phyloP scores from a whole-genome alignment of 805 yeast genomes.

The Ogataea siamensis region DNA sequence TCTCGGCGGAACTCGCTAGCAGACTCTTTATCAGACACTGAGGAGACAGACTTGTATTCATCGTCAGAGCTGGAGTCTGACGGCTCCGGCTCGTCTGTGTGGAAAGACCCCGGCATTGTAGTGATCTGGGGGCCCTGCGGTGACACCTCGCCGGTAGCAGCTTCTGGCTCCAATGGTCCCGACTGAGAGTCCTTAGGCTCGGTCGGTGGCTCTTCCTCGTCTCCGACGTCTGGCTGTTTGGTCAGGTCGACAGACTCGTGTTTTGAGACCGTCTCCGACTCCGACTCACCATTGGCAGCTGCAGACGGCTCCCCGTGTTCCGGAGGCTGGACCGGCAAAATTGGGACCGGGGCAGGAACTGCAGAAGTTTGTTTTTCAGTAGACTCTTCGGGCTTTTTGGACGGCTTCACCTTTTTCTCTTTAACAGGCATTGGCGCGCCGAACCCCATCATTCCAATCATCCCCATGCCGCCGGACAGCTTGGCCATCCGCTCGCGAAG shows the following conservation, averaged over 20 bases:
- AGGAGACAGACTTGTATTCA: constrained; percentile 1
- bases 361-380: too few relatives aligned
- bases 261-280: constrained; percentile 9
- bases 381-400: constrained; percentile 22
- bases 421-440: constrained; percentile 35
- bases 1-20: too few relatives aligned
- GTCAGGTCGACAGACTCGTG: constrained; percentile 8
- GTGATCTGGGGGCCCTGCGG: not conserved
- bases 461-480: constrained; percentile 80
- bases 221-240: constrained; percentile 6
- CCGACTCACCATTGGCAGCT: constrained; percentile 2
- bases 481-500: constrained; percentile 95
- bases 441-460: constrained; percentile 71
- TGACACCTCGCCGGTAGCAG: too few relatives aligned
- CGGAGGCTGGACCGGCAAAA: constrained; percentile 21
- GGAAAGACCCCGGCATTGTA: not conserved
- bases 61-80: not conserved
- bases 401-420: constrained; percentile 26
- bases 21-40: too few relatives aligned
- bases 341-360: constrained; percentile 37
- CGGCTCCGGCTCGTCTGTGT: not conserved
- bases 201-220: constrained; percentile 9
- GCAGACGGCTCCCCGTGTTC: not conserved
- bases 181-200: not conserved
- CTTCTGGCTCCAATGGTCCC: not conserved